Base-by-base conservation (phyloP, 345 rosid genomes). In the Mercurialis annua region DNA sequence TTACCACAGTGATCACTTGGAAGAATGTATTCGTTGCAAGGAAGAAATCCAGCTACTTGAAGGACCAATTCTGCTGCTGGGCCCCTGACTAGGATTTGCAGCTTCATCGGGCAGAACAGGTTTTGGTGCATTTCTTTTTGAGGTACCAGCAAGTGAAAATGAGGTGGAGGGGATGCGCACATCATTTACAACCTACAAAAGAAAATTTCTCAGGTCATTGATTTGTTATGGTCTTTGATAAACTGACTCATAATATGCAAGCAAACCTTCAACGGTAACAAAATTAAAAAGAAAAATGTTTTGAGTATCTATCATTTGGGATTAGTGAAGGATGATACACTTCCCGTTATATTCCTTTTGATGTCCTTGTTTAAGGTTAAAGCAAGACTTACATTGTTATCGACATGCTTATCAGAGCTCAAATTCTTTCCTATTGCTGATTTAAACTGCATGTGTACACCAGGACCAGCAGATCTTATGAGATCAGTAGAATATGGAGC, bases 1-100 rank as follows among this genome's bases (percentile, higher is more conserved):
- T 73, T 80, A 81, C 85, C 84, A 58, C 61, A 54, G 29, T n/a
- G 70, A 81, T 86, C 86, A 85, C 70, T 83, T 87, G 29, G 88
- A 81, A 43, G 90, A 86, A 69, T 86, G 86, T 75, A 83, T 63
- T 57, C 86, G 87, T 67, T 82, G 92, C 78, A 86, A 81, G 53
- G 98, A 82, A 30, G 90, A 83, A 72, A 84, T 87, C 95, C 94
- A 87, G 70, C 92, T 83, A 55, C 81, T 75, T 17, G 90, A 84
- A 52, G 86, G 81, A 42, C 89, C 88, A 18, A 85, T 74, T 81
- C 78, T 84, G 36, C 75, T 83, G 59, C 81, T 74, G 65, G 63
- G 76, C 26, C 76, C 96, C 27, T 80, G 85, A 54, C 86, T 81
- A 64, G 86, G 66, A 70, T 78, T 84, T 36, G 85, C 77, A 69